A percentile compares a stretch with the other conserved stretches of the same genome.
Conservation (phyloP, 1,139 yeast species). For the Kodamaea derodonti region DNA sequence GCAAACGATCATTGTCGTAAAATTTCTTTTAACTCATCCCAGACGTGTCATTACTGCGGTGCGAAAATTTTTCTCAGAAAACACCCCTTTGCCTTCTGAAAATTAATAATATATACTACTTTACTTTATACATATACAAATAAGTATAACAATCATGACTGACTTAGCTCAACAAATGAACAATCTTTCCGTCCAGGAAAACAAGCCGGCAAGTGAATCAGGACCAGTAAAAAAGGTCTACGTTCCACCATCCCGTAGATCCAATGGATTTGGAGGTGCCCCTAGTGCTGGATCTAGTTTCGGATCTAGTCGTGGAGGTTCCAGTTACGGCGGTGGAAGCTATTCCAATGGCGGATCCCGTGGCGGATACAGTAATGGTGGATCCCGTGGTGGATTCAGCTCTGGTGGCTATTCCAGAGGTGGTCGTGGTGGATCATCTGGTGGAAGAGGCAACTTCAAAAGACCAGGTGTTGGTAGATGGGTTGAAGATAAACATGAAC, state of each 20-base stretch:
- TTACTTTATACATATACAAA: not conserved
- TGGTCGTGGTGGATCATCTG: conserved; percentile 13
- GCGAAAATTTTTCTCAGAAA: conserved; percentile 1
- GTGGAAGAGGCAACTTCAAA: conserved; percentile 26
- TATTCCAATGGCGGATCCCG: conserved; percentile 17
- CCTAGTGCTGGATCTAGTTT: conserved; percentile 14
- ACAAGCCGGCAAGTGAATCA: conserved; percentile 13
- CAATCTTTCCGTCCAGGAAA: conserved; percentile 37
- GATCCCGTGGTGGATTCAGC: conserved; percentile 17
- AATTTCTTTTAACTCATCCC: conserved; percentile 1
- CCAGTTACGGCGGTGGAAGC: conserved; percentile 12
- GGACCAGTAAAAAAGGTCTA: conserved; percentile 9
- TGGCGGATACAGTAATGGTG: conserved; percentile 44
- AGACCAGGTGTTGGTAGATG: conserved; percentile 65
- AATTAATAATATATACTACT: conserved; percentile 1
- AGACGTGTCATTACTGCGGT: conserved; percentile 2
- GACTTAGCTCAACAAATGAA: conserved; percentile 43
- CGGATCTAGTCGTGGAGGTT: conserved; percentile 23
- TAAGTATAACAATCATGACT: conserved; percentile 25
- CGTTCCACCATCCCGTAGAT: conserved; percentile 9
- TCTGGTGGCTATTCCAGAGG: conserved; percentile 46
- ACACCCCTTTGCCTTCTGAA: not conserved
- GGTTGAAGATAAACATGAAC: conserved; percentile 85
- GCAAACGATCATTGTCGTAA: not conserved
- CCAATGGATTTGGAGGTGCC: conserved; percentile 11